Evolutionary conservation across 306 rosid species (phyloP), one percentile per base, ranked within the genome.

Genomic region (Dalbergia cultrata): DNA sequence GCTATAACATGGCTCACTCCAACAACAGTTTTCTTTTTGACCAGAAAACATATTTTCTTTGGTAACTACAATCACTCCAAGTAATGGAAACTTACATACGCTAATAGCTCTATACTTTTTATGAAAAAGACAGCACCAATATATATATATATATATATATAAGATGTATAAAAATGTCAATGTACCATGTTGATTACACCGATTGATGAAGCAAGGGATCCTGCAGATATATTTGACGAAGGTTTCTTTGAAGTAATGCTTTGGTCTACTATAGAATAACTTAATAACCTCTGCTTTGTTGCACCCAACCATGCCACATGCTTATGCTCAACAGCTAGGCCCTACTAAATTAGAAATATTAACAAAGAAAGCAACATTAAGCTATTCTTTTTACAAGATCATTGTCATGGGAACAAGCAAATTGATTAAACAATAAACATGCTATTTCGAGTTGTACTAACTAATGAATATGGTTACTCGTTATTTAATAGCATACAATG

Each of bases 261-360:
- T 33, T 71, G 13, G 60, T 22, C 59, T 26, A 49, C 3, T 31
- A 14, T 14, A 7, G 61, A 70, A 70, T 41, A 47, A 33, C 17
- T 71, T 33, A n/a, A n/a, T n/a, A n/a, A 9, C 6, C 11, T 52
- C 6, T 16, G 31, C 22, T 71, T 67, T n/a, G 34, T 35, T 8
- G 57, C 60, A 37, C 43, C 41, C 16, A 68, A 47, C 9, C 21
- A 13, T 9, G 5, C 13, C 54, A 67, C 54, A 17, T 41, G 31
- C 13, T 45, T 3, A 26, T 70, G 61, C 60, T 70, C 16, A 70
- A 70, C 75, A 70, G 75, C 75, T 50, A 26, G 60, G 60, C 61
- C 14, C 44, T 26, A 66, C 18, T 22, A 13, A 22, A 49, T 47
- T 70, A 50, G 60, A 70, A 45, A 49, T 49, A 21, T 50, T 12